These are phyloP conservation scores for Chalciporus piperatus DNA, from an alignment of 768 basidiomycete species.

Conservation along the genomic window DNA sequence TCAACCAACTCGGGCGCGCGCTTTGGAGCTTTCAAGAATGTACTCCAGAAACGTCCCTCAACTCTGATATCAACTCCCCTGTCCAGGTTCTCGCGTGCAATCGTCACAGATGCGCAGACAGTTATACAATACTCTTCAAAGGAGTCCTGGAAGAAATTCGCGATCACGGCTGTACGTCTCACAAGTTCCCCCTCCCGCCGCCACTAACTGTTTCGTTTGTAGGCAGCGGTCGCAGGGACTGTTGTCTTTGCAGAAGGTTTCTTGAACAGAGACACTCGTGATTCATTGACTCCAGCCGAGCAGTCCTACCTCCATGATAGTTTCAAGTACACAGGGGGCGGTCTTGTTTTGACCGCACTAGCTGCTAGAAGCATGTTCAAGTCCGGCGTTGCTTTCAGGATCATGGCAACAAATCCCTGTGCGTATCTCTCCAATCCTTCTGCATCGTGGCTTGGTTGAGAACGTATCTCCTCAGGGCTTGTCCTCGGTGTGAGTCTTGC, in stretches of 20 bases:
- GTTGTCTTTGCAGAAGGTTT: constrained; percentile 60
- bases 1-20: constrained; percentile 21
- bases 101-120: constrained; percentile 45
- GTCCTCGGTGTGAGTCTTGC: constrained; percentile 79
- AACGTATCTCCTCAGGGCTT: constrained; percentile 48
- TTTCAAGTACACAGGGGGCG: constrained; percentile 83
- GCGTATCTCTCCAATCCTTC: constrained; percentile 19
- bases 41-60: constrained; percentile 28
- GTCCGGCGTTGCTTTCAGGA: constrained; percentile 61
- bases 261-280: constrained; percentile 78
- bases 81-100: constrained; percentile 39
- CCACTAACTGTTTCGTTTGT: constrained; percentile 4
- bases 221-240: constrained; percentile 74
- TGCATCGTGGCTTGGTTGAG: background rate
- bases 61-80: constrained; percentile 22
- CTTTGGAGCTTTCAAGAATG: constrained; percentile 18
- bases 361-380: constrained; percentile 78
- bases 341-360: constrained; percentile 71
- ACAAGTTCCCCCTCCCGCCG: background rate
- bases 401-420: constrained; percentile 88
- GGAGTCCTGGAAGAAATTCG: constrained; percentile 49
- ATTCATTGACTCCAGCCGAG: constrained; percentile 58
- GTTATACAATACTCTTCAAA: constrained; percentile 37
- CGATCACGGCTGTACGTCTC: constrained; percentile 49
- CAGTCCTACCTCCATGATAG: constrained; percentile 69